These are phyloP conservation scores for Ogataea nakhonphanomensis DNA, from an alignment of 805 yeast genomes.

Conservation along the genomic window DNA sequence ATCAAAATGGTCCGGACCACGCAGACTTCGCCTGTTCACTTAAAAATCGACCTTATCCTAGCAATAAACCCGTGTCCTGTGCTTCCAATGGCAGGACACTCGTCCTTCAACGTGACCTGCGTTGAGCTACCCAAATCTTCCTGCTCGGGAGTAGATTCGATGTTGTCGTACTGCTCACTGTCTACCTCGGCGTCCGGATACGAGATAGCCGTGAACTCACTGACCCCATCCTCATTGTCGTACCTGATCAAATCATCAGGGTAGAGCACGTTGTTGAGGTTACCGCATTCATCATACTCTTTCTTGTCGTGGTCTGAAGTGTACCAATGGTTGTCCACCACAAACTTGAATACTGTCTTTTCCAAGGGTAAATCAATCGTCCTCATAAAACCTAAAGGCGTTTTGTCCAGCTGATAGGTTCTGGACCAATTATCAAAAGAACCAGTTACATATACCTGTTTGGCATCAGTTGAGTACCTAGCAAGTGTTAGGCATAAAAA, in stretches of 20 bases:
- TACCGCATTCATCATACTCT: conserved; percentile 43
- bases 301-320: conserved; percentile 37
- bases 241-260: conserved; percentile 27
- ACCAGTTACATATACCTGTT: conserved; percentile 57
- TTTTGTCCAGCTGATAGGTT: conserved; percentile 40
- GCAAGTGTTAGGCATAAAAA: not conserved
- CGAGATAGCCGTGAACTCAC: conserved; percentile 33
- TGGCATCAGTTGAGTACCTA: conserved; percentile 32
- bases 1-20: not conserved
- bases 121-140: conserved; percentile 27
- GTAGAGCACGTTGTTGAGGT: conserved; percentile 48
- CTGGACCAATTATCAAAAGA: conserved; percentile 55
- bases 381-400: conserved; percentile 36
- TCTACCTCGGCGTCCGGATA: conserved; percentile 24
- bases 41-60: conserved; percentile 26
- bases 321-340: conserved; percentile 58
- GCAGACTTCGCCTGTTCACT: conserved; percentile 3
- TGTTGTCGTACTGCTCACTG: conserved; percentile 7
- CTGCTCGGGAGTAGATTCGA: conserved; percentile 1
- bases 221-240: conserved; percentile 25
- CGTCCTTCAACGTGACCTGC: conserved; percentile 28
- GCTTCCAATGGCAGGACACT: conserved; percentile 17
- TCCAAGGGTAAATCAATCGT: conserved; percentile 42
- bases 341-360: conserved; percentile 49
- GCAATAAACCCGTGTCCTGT: conserved; percentile 18